phyloP scores from a whole-genome alignment of 1,139 yeast genomes.

The Suhomyces chickasaworum region DNA sequence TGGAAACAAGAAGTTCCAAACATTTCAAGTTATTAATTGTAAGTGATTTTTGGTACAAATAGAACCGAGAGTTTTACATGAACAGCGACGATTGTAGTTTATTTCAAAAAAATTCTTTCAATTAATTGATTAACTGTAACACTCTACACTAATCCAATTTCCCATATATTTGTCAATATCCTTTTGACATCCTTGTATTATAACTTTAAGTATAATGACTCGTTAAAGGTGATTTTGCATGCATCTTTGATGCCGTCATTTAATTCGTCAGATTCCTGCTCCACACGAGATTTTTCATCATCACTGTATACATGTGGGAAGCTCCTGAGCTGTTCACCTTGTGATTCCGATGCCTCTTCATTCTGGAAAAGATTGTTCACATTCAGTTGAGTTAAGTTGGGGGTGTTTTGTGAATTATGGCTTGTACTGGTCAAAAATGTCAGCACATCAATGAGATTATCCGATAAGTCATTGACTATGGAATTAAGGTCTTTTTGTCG shows the following conservation, averaged over 20 bases:
- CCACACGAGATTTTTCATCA: slow-evolving; percentile 26
- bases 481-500: slow-evolving; percentile 45
- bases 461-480: slow-evolving; percentile 47
- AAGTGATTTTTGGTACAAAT: neutral
- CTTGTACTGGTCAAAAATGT: slow-evolving; percentile 34
- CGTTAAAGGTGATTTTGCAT: slow-evolving; percentile 26
- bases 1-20: too few species aligned
- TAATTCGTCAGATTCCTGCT: slow-evolving; percentile 23
- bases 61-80: neutral
- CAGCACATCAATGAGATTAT: slow-evolving; percentile 47
- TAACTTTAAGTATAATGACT: slow-evolving; percentile 35
- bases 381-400: slow-evolving; percentile 10
- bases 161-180: slow-evolving; percentile 1
- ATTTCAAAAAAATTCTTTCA: too few species aligned
- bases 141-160: slow-evolving; percentile 5
- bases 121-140: too few species aligned
- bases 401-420: slow-evolving; percentile 11
- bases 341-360: slow-evolving; percentile 10
- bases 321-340: slow-evolving; percentile 11
- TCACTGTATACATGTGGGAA: slow-evolving; percentile 17
- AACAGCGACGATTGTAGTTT: neutral
- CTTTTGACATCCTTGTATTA: slow-evolving; percentile 11
- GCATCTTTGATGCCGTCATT: slow-evolving; percentile 25
- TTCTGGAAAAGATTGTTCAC: slow-evolving; percentile 13
- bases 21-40: too few species aligned